Evolutionary conservation across 306 rosid species (phyloP).

Genomic region (Ormosia emarginata): DNA sequence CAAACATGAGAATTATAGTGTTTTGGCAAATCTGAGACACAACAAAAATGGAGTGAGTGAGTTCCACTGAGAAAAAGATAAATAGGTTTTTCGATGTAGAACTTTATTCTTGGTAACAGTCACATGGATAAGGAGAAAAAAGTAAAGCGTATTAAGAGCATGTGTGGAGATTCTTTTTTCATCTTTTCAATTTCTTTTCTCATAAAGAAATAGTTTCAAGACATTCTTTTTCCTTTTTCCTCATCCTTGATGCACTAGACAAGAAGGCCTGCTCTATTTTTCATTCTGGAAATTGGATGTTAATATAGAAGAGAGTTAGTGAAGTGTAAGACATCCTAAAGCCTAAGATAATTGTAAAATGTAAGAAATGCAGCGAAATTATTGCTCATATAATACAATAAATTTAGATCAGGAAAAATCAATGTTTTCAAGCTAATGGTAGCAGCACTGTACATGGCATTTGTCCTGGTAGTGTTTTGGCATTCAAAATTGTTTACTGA

Average conservation of each 20-base stretch:
- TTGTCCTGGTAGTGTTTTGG: not conserved
- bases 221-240: not conserved
- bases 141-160: not conserved
- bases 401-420: not conserved
- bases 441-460: not conserved
- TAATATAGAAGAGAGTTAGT: not conserved
- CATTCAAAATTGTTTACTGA: not conserved
- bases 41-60: not conserved
- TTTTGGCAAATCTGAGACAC: not conserved
- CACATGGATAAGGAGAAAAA: conserved; percentile 28
- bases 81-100: not conserved
- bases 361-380: not conserved
- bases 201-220: conserved; percentile 1
- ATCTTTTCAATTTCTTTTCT: conserved; percentile 9
- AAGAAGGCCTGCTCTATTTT: not conserved
- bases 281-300: not conserved
- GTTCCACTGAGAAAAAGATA: not conserved
- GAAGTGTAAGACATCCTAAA: no score
- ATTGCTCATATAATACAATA: not conserved
- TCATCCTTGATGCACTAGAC: not conserved
- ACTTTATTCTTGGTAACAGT: conserved; percentile 4
- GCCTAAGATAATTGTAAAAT: not conserved
- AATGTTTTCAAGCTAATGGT: not conserved
- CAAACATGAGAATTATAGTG: not conserved
- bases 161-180: not conserved